Evolutionary conservation across 2,329 filamentous ascomycete genomes (phyloP), one percentile per base, ranked within the genome.

Genomic region (Fusarium sambucinum): DNA sequence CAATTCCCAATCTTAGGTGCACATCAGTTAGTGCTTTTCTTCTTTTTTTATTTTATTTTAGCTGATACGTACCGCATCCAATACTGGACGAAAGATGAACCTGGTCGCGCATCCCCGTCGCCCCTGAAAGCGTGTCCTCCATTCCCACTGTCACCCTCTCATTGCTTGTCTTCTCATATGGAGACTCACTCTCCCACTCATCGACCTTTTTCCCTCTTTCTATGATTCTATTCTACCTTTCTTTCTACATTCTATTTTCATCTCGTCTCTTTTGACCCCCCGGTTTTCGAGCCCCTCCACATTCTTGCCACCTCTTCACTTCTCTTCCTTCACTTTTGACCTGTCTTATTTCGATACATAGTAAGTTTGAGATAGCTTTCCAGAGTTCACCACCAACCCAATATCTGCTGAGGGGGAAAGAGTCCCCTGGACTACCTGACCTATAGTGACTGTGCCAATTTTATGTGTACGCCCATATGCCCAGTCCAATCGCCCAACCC

Each of bases 21-120:
- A 30, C 14, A 45, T 30, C 30, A 27, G 25, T 37, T 50, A 68
- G 63, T 66, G 53, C 63, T 57, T 25, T 61, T 69, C 44, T 47
- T 60, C 61, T 46, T 47, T 45, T 25, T 58, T 45, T 29, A 19
- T 29, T 58, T 33, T 51, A 51, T 37, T 37, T 38, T 35, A 25
- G n/a, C 33, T 40, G 23, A 51, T 57, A 53, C 60, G 48, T 67
- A 57, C 59, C 47, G 25, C 42, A 60, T 38, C 57, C 45, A 45
- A 57, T 41, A 52, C 55, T 40, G 30, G 35, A 29, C 47, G 64
- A 46, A 55, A 52, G 32, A 64, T 70, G 53, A 70, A 70, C 67
- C 67, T 65, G 63, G 67, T 70, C 67, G 48, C 48, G 44, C 55
- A 70, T 70, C 67, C 67, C 59, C 68, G 67, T 70, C 67, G 48